Conservation (phyloP, 2,329 filamentous ascomycete genomes). For the Clarireedia paspali region DNA sequence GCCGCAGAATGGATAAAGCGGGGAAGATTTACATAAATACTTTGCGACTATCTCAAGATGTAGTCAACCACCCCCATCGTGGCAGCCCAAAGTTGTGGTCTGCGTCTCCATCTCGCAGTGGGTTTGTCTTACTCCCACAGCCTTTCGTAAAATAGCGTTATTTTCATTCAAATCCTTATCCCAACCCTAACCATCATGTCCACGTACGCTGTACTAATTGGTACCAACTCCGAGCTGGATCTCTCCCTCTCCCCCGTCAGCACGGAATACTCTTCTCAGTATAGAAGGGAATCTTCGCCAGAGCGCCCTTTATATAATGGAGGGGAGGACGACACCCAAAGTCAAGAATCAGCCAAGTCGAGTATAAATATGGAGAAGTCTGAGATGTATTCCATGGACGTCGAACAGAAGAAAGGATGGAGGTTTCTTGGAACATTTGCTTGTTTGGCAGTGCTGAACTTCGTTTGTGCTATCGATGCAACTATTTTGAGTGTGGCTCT, state of each 20-base stretch:
- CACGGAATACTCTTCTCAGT: background rate
- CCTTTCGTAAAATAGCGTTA: background rate
- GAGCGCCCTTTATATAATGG: background rate
- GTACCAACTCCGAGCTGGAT: background rate
- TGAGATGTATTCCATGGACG: background rate
- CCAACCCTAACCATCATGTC: background rate
- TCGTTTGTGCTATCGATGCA: constrained; percentile 58
- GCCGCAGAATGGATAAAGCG: too few species aligned
- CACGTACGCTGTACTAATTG: background rate
- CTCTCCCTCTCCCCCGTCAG: background rate
- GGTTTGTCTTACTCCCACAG: too few species aligned
- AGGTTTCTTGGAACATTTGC: constrained; percentile 20
- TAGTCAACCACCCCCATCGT: too few species aligned
- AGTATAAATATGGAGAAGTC: background rate
- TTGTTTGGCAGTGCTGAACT: constrained; percentile 23
- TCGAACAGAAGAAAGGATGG: constrained; percentile 9
- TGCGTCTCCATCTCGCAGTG: background rate
- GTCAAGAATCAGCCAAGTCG: background rate
- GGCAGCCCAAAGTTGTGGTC: background rate
- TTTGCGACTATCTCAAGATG: too few species aligned
- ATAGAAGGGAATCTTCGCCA: background rate
- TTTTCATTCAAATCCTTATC: too few species aligned
- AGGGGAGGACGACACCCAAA: background rate
- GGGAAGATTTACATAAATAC: too few species aligned
- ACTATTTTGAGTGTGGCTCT: constrained; percentile 41